Evolutionary conservation across 1,284 basidiomycete species (phyloP), one percentile per base, ranked within the genome.

Genomic region (Pseudozyma flocculosa): DNA sequence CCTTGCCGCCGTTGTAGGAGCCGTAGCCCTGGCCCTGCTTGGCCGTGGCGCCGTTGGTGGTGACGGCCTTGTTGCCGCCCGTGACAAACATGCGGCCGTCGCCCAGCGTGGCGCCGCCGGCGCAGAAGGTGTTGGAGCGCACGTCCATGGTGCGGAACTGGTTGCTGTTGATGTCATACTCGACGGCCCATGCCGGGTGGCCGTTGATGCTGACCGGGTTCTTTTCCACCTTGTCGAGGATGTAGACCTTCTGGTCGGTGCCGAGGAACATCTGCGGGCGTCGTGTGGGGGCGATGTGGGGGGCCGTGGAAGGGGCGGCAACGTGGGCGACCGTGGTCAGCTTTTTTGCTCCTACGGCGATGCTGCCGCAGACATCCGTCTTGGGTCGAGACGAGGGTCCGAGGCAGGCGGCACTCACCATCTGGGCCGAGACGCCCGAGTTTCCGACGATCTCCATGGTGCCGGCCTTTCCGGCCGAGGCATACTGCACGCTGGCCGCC

Each of bases 141-240:
- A 73, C 61, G 23, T 70, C 57, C 61, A 70, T 68, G 23, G 64
- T 19, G 15, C 55, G 55, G 26, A 44, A 58, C 13, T 38, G 49
- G 60, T 67, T 68, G 23, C 57, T 45, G 51, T 54, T 54, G 55
- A 60, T 59, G 48, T 73, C 62, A 42, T 72, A 75, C 45, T 68
- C 64, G 37, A 65, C 59, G 4, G 59, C 71, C 62, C 60, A 67
- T 11, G 72, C 72, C 9, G 71, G 67, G 34, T 69, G 60, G 19
- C 70, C 70, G 36, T 67, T 64, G 44, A 68, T 43, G 13, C 40
- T 32, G 17, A 53, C 40, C 1, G 58, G 61, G 52, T 75, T 75
- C 53, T 73, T 70, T 40, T 73, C 71, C 39, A 57, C 60, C 62
- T 73, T 73, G 61, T 75, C 72, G 22, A 75, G 54, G 29, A 75